A percentile compares a stretch with the other conserved stretches of the same genome.
Evolutionary conservation across 202 grass and related monocot genomes (phyloP).

Genomic region (Setaria italica): DNA sequence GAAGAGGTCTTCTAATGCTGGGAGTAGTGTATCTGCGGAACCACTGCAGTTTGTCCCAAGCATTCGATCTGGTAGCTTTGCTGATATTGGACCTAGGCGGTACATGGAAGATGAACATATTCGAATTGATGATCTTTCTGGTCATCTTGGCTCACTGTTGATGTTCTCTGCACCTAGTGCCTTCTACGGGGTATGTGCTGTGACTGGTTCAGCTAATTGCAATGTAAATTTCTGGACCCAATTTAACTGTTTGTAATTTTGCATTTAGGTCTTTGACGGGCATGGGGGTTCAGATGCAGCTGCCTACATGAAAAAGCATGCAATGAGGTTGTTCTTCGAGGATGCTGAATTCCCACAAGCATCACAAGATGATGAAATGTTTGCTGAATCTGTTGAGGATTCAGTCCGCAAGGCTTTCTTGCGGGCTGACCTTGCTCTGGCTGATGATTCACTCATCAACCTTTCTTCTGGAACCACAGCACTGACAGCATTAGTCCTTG

Average conservation of each 20-base stretch:
- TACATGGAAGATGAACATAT: conserved; percentile 98
- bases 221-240: conserved; percentile 9
- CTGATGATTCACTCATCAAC: conserved; percentile 62
- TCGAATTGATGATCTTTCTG: conserved; percentile 81
- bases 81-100: conserved; percentile 79
- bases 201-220: neutral
- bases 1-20: conserved; percentile 38
- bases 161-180: conserved; percentile 66
- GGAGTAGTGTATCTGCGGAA: conserved; percentile 30
- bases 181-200: conserved; percentile 78
- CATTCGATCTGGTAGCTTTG: conserved; percentile 84
- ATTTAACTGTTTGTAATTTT: conserved; percentile 12
- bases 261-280: conserved; percentile 85
- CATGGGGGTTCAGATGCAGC: conserved; percentile 91
- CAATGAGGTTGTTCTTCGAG: conserved; percentile 75
- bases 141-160: conserved; percentile 67
- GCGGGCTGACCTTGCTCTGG: conserved; percentile 71
- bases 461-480: conserved; percentile 91
- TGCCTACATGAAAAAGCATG: conserved; percentile 82
- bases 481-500: conserved; percentile 78
- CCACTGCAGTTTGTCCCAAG: conserved; percentile 58
- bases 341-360: conserved; percentile 67
- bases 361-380: conserved; percentile 56
- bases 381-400: conserved; percentile 63
- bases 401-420: conserved; percentile 66